Base-by-base conservation (phyloP, 1,139 yeast genomes). In the Yarrowia galli region DNA sequence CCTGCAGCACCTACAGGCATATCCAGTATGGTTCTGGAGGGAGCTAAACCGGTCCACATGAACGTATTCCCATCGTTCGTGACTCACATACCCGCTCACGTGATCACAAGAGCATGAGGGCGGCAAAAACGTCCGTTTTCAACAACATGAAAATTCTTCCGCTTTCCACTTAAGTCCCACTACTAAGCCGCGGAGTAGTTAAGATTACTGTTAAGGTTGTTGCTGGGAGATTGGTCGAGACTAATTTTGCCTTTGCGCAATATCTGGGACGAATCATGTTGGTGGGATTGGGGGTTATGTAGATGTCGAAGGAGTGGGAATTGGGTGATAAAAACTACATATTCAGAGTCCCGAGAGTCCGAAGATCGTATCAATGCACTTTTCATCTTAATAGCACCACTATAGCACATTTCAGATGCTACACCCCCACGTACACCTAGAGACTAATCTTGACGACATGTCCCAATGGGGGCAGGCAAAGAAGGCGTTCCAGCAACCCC, bases 181-280 rank as follows among this genome's bases (percentile, higher is more conserved):
- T 32, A 48, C 20, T 12, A 2, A 28, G 7, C 56, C 43, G 35
- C 45, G 35, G 28, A 15, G 13, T 51, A 36, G 60, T 53, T 38
- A 36, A 36, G 42, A 15, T 36, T 53, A 38, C 23, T 36, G 60
- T 53, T 53, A 36, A 53, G 60, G 60, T 53, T 53, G 60, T 36
- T 9, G 60, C 23, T 36, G 60, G 60, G 60, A 53, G 43, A 53
- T 22, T 32, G 40, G 56, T 35, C 18, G 58, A 53, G 60, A 36
- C 45, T 53, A 36, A 15, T n/a, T 32, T 36, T 53, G 36, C 16
- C 60, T 25, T 54, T 54, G 46, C 36, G 46, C 48, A 38, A 54
- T 38, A 54, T 54, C 61, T 54, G 48, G 61, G 46, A 40, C 61
- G 61, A 54, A 54, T 54, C 60, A 53, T 5, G 35, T 7, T 8